Conservation (phyloP, 805 yeast species). For the Metschnikowia peoriensis region DNA sequence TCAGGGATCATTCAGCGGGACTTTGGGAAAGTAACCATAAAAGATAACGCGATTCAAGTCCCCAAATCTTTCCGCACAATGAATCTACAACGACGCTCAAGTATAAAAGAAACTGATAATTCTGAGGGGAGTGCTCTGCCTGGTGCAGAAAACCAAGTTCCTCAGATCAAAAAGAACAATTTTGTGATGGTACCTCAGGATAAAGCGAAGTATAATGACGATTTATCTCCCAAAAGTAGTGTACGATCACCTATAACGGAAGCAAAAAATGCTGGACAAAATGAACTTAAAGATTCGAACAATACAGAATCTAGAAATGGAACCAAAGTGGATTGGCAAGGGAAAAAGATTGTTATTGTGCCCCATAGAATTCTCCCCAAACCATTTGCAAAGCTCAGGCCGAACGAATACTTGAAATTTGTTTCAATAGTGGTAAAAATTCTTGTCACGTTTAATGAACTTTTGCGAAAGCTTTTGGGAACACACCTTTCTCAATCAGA, state of each 20-base stretch:
- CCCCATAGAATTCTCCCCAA: conserved; percentile 43
- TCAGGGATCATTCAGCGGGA: neutral
- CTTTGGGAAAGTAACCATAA: conserved; percentile 15
- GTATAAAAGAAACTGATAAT: neutral
- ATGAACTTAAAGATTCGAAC: neutral
- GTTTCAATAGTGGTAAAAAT: conserved; percentile 38
- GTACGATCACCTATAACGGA: neutral
- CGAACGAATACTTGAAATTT: conserved; percentile 37
- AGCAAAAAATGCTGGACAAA: neutral
- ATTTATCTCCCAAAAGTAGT: neutral
- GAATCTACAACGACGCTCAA: conserved; percentile 15
- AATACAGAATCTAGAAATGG: neutral
- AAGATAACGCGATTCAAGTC: conserved; percentile 14
- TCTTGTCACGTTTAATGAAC: conserved; percentile 31
- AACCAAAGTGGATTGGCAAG: neutral
- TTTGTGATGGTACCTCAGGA: conserved; percentile 6
- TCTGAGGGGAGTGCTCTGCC: neutral
- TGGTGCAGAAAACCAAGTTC: neutral
- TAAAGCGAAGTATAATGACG: neutral
- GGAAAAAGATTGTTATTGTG: conserved; percentile 31
- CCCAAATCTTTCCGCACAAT: conserved; percentile 19
- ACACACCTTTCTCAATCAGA: neutral
- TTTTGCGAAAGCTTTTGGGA: conserved; percentile 17
- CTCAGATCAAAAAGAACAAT: neutral
- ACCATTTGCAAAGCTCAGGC: conserved; percentile 37